Evolutionary conservation across 2,329 filamentous ascomycete genomes (phyloP).

Genomic region (Colletotrichum kahawae): DNA sequence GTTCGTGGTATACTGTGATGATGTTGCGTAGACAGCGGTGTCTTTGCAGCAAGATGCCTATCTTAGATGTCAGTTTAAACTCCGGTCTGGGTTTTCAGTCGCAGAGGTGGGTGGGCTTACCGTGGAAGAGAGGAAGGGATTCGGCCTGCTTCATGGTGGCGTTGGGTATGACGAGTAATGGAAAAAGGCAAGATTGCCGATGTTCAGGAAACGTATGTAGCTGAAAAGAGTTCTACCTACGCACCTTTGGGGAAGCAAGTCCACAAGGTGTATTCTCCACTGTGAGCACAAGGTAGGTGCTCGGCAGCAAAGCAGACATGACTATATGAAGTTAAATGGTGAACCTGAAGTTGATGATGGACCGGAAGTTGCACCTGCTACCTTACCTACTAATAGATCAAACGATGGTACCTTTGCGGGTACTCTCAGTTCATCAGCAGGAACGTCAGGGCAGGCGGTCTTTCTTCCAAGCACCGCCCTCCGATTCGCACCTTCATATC

Average conservation of each 20-base stretch:
- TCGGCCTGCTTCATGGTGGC: not conserved
- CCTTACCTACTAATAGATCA: not conserved
- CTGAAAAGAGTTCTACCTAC: not conserved
- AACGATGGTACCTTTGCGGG: not conserved
- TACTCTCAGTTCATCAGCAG: not conserved
- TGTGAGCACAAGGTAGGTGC: not conserved
- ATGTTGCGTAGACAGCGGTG: not conserved
- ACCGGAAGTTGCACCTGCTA: not conserved
- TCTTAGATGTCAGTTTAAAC: not conserved
- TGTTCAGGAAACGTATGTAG: not conserved
- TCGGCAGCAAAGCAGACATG: not conserved
- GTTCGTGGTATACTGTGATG: not conserved
- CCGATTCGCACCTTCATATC: not conserved
- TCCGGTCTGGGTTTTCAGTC: not conserved
- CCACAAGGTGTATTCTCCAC: too few relatives aligned
- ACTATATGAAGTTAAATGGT: not conserved
- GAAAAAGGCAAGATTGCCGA: not conserved
- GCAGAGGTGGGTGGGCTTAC: not conserved
- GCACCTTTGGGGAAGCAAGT: not conserved
- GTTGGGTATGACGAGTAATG: not conserved
- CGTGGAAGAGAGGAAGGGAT: not conserved
- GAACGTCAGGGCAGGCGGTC: not conserved
- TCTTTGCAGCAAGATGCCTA: not conserved
- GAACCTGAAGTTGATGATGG: not conserved
- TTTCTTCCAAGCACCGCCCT: not conserved